phyloP scores from a whole-genome alignment of 2,329 filamentous ascomycete species.

The Cercospora sp. region DNA sequence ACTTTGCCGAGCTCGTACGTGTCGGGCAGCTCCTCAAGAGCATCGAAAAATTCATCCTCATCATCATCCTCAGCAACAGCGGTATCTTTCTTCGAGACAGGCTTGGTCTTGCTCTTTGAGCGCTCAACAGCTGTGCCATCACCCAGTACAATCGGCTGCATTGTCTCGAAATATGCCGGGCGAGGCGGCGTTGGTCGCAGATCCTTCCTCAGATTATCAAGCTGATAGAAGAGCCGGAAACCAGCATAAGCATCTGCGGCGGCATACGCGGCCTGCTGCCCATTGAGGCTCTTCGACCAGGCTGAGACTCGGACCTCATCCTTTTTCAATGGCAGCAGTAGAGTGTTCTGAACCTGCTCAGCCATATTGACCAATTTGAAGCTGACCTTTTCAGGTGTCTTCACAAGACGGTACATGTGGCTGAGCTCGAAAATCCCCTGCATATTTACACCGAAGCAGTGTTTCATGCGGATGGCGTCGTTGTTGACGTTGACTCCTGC shows the following conservation, averaged over 20 bases:
- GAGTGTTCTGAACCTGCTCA: conserved; percentile 66
- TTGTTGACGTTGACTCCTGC: conserved; percentile 73
- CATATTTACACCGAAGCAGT: conserved; percentile 64
- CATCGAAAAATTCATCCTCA: conserved; percentile 39
- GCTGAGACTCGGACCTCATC: conserved; percentile 71
- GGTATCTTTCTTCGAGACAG: conserved; percentile 18
- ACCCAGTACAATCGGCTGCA: conserved; percentile 61
- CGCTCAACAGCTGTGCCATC: conserved; percentile 40
- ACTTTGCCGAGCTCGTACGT: conserved; percentile 20
- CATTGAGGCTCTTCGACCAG: conserved; percentile 66
- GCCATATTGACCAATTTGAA: conserved; percentile 66
- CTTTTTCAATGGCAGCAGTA: conserved; percentile 76
- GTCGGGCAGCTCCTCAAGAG: conserved; percentile 31
- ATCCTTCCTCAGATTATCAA: conserved; percentile 67
- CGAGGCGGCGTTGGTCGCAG: conserved; percentile 70
- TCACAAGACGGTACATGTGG: conserved; percentile 77
- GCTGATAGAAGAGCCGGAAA: conserved; percentile 67
- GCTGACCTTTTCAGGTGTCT: conserved; percentile 61
- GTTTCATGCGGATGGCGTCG: conserved; percentile 64
- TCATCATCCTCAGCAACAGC: conserved; percentile 28
- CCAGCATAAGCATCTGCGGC: conserved; percentile 83
- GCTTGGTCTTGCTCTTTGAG: conserved; percentile 6
- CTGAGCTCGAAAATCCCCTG: conserved; percentile 76
- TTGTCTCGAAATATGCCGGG: conserved; percentile 67
- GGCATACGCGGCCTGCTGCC: conserved; percentile 70